phyloP scores from a whole-genome alignment of 2,329 filamentous ascomycete genomes.

The Neophaeococcomyces mojaviensis region DNA sequence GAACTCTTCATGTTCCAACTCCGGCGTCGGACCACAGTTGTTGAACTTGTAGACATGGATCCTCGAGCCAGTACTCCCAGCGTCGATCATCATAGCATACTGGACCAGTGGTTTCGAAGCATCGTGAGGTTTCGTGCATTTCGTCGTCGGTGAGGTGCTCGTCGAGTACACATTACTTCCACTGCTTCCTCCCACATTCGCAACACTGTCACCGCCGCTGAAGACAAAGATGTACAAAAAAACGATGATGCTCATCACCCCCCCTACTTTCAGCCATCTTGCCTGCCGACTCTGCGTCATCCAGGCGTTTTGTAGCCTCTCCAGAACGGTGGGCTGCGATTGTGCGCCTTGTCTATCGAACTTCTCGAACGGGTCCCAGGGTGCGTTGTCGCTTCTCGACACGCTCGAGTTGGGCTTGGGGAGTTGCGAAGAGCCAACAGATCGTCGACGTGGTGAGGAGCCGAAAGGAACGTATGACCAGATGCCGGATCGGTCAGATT shows the following conservation, averaged over 20 bases:
- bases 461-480: slow-evolving; percentile 47
- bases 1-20: slow-evolving; percentile 87
- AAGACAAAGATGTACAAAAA: slow-evolving; percentile 52
- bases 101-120: slow-evolving; percentile 89
- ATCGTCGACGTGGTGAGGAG: slow-evolving; percentile 43
- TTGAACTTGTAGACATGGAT: slow-evolving; percentile 99
- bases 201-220: slow-evolving; percentile 8
- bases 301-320: slow-evolving; percentile 39
- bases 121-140: slow-evolving; percentile 76
- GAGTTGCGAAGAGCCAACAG: slow-evolving; percentile 36
- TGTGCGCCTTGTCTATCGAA: slow-evolving; percentile 32
- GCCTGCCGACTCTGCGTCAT: slow-evolving; percentile 58
- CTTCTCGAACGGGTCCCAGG: slow-evolving; percentile 41
- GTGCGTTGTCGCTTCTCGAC: slow-evolving; percentile 17
- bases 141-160: slow-evolving; percentile 35
- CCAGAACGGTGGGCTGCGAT: slow-evolving; percentile 26
- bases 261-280: slow-evolving; percentile 55
- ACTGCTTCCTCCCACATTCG: slow-evolving; percentile 15
- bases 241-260: slow-evolving; percentile 51
- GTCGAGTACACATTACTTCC: slow-evolving; percentile 20
- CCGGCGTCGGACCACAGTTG: slow-evolving; percentile 92
- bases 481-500: slow-evolving; percentile 38
- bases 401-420: slow-evolving; percentile 33
- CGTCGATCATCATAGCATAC: slow-evolving; percentile 98
- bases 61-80: slow-evolving; percentile 91